Evolutionary conservation across 768 basidiomycete species (phyloP), one percentile per base, ranked within the genome.

Genomic region (Tremella yokohamensis): DNA sequence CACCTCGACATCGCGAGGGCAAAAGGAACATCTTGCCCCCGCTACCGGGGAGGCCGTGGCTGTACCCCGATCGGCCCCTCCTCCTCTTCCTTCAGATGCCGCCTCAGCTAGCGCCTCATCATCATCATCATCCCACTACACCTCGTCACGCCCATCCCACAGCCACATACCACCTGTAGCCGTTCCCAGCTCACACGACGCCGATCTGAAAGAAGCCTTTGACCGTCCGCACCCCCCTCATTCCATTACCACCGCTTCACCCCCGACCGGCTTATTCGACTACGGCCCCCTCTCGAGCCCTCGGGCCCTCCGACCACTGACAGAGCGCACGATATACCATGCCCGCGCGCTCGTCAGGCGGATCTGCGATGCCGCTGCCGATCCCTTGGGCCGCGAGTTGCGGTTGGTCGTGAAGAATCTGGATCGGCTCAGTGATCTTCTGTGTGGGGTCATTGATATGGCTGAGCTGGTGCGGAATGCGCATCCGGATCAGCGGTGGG

Each of bases 381-480:
- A 84, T 69, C 81, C 87, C 69, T 87, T 87, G 3, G 81, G 84
- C 38, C 77, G 80, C 52, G 92, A 94, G 75, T 80, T 94, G 49
- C 79, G 85, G 60, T 83, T 86, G 77, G 90, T 90, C 9, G 89
- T 97, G 60, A 97, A 97, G 81, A 96, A 94, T 75, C 79, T 99
- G 60, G 96, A 99, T 80, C 82, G 94, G 61, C 84, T 99, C 65
- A 97, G 93, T 74, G 93, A 99, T 79, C 82, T 94, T 77, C 80
- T 99, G 1, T 99, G 96, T 69, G 87, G 89, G 11, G 91, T 99
- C 60, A 97, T 97, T 61, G 96, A 99, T 78, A 84, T 97, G 58
- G 89, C 91, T 52, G 96, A 99, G 76, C 82, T 96, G 50, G 82
- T 99, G 25, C 83, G 93, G 62, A 93, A 94, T 72, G 86, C 90